Percentiles rank a stretch among this genome's conserved stretches.
These are phyloP conservation scores for Nemania serpens DNA, from an alignment of 2,329 filamentous ascomycete genomes.

Conservation along the genomic window DNA sequence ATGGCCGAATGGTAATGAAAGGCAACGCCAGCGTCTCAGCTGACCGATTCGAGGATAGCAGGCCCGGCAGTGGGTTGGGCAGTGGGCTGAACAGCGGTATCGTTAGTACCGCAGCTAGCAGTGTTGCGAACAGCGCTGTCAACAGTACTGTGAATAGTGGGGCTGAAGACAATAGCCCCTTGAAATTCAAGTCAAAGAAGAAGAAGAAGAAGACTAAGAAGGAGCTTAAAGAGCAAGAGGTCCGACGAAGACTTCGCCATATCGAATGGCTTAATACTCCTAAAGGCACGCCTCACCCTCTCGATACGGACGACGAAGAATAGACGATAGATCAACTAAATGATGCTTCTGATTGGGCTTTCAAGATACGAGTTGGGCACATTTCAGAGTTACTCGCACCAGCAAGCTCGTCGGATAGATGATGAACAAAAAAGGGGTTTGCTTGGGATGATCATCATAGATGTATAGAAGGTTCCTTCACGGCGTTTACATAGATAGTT, in stretches of 20 bases:
- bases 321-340: slow-evolving; percentile 26
- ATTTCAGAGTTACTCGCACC: slow-evolving; percentile 3
- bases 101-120: slow-evolving; percentile 59
- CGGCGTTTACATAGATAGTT: slow-evolving; percentile 28
- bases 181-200: slow-evolving; percentile 89
- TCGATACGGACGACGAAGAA: slow-evolving; percentile 78
- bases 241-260: slow-evolving; percentile 83
- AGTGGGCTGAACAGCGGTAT: slow-evolving; percentile 58
- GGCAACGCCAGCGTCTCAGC: slow-evolving; percentile 73
- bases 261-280: slow-evolving; percentile 83
- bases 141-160: slow-evolving; percentile 76
- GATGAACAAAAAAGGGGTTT: slow-evolving; percentile 12
- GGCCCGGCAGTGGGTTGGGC: slow-evolving; percentile 45
- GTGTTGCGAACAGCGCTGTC: slow-evolving; percentile 54
- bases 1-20: slow-evolving; percentile 84
- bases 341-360: slow-evolving; percentile 8
- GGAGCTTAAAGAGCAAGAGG: slow-evolving; percentile 92
- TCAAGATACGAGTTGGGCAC: not conserved
- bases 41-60: slow-evolving; percentile 84
- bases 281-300: slow-evolving; percentile 79
- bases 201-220: slow-evolving; percentile 99
- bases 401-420: slow-evolving; percentile 15
- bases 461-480: slow-evolving; percentile 25
- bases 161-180: slow-evolving; percentile 74
- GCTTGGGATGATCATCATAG: slow-evolving; percentile 24